phyloP scores from a whole-genome alignment of 2,329 filamentous ascomycete genomes.

The Lizonia empirigonia region DNA sequence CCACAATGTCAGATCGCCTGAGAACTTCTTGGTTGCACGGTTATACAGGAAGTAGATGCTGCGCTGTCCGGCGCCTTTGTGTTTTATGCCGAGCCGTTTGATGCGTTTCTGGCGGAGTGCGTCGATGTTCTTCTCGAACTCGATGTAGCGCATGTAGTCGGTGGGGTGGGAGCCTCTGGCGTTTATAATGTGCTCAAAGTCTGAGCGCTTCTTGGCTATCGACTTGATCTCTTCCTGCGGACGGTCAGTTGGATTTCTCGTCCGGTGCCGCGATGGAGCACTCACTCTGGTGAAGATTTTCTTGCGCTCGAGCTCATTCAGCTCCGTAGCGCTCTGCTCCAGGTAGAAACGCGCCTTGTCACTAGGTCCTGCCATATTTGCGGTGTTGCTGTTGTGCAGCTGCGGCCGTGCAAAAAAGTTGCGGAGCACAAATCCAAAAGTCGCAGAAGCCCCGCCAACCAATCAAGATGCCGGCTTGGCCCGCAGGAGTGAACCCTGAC shows the following conservation, averaged over 20 bases:
- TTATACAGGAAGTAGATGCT: conserved; percentile 90
- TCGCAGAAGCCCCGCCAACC: conserved; percentile 18
- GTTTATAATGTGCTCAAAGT: conserved; percentile 90
- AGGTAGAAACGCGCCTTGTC: conserved; percentile 96
- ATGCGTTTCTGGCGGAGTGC: conserved; percentile 80
- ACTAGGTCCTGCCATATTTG: conserved; percentile 76
- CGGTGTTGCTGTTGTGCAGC: conserved; percentile 18
- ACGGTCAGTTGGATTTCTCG: conserved; percentile 4
- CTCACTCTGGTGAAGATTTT: conserved; percentile 81
- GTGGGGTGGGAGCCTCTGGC: conserved; percentile 72
- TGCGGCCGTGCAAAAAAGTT: conserved; percentile 31
- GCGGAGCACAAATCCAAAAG: conserved; percentile 12
- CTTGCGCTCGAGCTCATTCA: conserved; percentile 90
- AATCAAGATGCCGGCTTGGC: conserved; percentile 30
- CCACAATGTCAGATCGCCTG: conserved; percentile 82
- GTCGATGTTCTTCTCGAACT: conserved; percentile 71
- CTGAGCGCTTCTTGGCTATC: conserved; percentile 87
- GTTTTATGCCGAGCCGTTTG: conserved; percentile 77
- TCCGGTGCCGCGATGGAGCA: background rate
- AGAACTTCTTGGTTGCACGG: conserved; percentile 81
- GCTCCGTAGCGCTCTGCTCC: conserved; percentile 87
- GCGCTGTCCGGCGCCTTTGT: conserved; percentile 72
- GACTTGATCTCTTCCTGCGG: conserved; percentile 81
- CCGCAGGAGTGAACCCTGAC: conserved; percentile 27
- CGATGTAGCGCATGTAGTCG: conserved; percentile 85